These are phyloP conservation scores for Pachysandra terminalis DNA, from an alignment of 164 flowering plant genomes.

Conservation along the genomic window DNA sequence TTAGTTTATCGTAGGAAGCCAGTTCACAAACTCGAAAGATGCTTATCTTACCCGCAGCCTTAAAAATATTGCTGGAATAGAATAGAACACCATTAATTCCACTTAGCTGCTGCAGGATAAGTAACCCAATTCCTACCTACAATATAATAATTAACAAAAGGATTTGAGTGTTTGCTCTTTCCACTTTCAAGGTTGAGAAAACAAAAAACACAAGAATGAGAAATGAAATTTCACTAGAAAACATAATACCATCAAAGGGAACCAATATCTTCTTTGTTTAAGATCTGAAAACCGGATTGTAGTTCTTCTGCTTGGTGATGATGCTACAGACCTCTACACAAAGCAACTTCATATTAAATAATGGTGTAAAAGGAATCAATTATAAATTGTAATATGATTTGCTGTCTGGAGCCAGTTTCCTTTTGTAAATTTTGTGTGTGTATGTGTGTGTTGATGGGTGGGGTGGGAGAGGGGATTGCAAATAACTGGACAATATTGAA, in stretches of 20 bases:
- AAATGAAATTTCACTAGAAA: background rate
- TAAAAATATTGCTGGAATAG: slow-evolving; percentile 80
- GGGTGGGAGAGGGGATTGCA: background rate
- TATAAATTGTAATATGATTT: too few species aligned
- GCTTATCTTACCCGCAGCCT: slow-evolving; percentile 58
- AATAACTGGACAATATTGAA: slow-evolving; percentile 1
- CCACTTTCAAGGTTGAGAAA: slow-evolving; percentile 6
- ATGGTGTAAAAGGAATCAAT: background rate
- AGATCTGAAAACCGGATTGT: slow-evolving; percentile 69
- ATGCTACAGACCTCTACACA: slow-evolving; percentile 65
- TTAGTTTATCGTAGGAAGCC: background rate
- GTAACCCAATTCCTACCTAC: slow-evolving; percentile 88
- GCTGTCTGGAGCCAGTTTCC: too few species aligned
- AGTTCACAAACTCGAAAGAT: slow-evolving; percentile 7
- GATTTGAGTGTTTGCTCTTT: background rate
- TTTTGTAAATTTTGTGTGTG: too few species aligned
- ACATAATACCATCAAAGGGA: slow-evolving; percentile 69
- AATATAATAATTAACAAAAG: slow-evolving; percentile 9
- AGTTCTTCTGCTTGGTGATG: slow-evolving; percentile 55
- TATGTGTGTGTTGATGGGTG: too few species aligned
- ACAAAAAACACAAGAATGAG: background rate
- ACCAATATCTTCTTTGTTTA: slow-evolving; percentile 74
- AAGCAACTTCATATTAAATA: slow-evolving; percentile 8
- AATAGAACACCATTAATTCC: slow-evolving; percentile 91
- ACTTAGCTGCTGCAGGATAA: slow-evolving; percentile 75